A percentile compares a stretch with the other conserved stretches of the same genome.
phyloP scores from a whole-genome alignment of 768 basidiomycete genomes.

The Mycena haematopus region DNA sequence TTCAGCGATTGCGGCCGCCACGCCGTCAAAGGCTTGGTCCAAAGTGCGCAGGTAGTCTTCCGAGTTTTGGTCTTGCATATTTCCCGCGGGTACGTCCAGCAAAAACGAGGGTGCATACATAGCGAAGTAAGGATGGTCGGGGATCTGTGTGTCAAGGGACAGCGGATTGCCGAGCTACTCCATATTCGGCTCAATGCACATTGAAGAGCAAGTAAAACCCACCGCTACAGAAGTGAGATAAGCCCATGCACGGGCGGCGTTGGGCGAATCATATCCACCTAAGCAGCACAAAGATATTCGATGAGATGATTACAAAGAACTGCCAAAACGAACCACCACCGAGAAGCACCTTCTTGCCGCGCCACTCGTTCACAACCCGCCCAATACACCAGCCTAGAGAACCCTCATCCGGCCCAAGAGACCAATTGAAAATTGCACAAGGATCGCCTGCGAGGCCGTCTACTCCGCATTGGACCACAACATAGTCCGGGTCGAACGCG shows the following conservation, averaged over 20 bases:
- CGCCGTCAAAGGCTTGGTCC: slow-evolving; percentile 45
- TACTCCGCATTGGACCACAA: slow-evolving; percentile 86
- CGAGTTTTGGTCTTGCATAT: slow-evolving; percentile 76
- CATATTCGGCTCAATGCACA: slow-evolving; percentile 1
- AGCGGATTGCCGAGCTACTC: slow-evolving; percentile 61
- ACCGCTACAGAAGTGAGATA: slow-evolving; percentile 81
- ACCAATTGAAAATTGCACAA: slow-evolving; percentile 76
- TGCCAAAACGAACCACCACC: slow-evolving; percentile 66
- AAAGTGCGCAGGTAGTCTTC: slow-evolving; percentile 58
- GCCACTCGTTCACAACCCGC: slow-evolving; percentile 59
- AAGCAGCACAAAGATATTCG: neutral
- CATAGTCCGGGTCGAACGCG: slow-evolving; percentile 75
- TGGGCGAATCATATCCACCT: slow-evolving; percentile 87
- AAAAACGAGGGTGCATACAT: slow-evolving; percentile 83
- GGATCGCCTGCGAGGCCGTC: slow-evolving; percentile 90
- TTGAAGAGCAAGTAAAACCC: slow-evolving; percentile 35
- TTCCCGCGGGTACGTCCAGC: slow-evolving; percentile 75
- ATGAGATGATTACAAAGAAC: neutral
- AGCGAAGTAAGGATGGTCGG: slow-evolving; percentile 77
- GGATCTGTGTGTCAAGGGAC: slow-evolving; percentile 67
- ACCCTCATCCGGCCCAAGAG: slow-evolving; percentile 59
- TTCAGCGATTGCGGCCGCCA: slow-evolving; percentile 39
- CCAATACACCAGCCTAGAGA: slow-evolving; percentile 74
- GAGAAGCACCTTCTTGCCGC: slow-evolving; percentile 68
- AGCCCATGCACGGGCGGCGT: slow-evolving; percentile 88